These are phyloP conservation scores for Phlyctochytrium bullatum DNA, from an alignment of 192 early-diverging fungal genomes.

Conservation along the genomic window DNA sequence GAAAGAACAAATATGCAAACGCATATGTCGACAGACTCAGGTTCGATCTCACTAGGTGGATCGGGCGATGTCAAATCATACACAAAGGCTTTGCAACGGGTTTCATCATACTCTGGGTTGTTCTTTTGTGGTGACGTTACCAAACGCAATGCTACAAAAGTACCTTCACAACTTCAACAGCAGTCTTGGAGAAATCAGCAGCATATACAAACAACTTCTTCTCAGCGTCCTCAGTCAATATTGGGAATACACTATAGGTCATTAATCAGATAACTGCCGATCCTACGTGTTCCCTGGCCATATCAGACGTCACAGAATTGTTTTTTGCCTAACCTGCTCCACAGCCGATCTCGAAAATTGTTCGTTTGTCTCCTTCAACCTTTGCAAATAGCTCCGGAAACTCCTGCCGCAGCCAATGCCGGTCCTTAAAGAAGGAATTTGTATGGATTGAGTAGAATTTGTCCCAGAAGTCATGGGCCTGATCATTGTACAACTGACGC, in stretches of 20 bases:
- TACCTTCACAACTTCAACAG: conserved; percentile 89
- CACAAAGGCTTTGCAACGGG: conserved; percentile 83
- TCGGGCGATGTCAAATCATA: conserved; percentile 81
- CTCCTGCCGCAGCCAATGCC: conserved; percentile 55
- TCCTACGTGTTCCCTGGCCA: conserved; percentile 4
- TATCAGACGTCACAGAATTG: not conserved
- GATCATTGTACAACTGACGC: conserved; percentile 14
- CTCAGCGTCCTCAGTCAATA: conserved; percentile 67
- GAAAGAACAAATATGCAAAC: conserved; percentile 96
- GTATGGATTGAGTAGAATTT: conserved; percentile 56
- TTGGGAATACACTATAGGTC: conserved; percentile 76
- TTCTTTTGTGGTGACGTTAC: conserved; percentile 20
- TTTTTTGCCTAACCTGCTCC: conserved; percentile 69
- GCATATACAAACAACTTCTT: conserved; percentile 85
- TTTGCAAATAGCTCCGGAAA: conserved; percentile 48
- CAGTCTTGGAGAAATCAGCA: conserved; percentile 87
- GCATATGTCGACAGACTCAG: conserved; percentile 82
- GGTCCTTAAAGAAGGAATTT: conserved; percentile 63
- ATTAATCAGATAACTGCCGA: not conserved
- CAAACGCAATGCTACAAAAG: not conserved
- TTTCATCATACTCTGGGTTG: conserved; percentile 61
- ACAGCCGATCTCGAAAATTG: conserved; percentile 92
- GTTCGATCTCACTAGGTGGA: conserved; percentile 71
- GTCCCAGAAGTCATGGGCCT: conserved; percentile 49
- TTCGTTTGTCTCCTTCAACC: conserved; percentile 16